phyloP scores from a whole-genome alignment of 225 moss, liverwort and hornwort genomes.

The Pseudoscleropodium purum region DNA sequence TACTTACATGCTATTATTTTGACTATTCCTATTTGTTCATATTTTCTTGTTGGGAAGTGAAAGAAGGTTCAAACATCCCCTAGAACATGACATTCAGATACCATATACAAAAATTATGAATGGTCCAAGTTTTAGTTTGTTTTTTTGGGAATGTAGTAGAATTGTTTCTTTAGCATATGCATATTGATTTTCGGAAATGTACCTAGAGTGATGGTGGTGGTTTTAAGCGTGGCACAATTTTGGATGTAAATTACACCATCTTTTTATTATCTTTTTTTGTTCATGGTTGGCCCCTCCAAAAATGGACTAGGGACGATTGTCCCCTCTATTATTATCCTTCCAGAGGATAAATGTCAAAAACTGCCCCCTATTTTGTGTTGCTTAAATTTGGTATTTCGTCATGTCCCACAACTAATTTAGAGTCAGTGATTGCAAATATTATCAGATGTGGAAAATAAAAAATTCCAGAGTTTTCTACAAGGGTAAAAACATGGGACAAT shows the following conservation, averaged over 20 bases:
- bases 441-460: too few species aligned
- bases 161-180: not conserved
- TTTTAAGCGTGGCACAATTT: rapidly evolving
- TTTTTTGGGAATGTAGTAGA: rapidly evolving
- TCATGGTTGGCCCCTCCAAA: too few species aligned
- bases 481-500: too few species aligned
- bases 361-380: too few species aligned
- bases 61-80: not conserved
- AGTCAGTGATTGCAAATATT: too few species aligned
- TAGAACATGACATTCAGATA: not conserved
- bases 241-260: not conserved
- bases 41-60: not conserved
- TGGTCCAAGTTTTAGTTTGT: too few species aligned
- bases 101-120: not conserved
- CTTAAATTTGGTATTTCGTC: too few species aligned
- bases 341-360: too few species aligned
- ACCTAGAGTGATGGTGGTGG: rapidly evolving
- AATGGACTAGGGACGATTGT: too few species aligned
- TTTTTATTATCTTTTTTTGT: not conserved
- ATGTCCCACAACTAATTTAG: too few species aligned
- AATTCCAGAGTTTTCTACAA: too few species aligned
- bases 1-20: not conserved
- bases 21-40: not conserved
- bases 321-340: too few species aligned
- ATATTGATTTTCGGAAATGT: not conserved